These are phyloP conservation scores for Oidiodendron maius DNA, from an alignment of 495 filamentous ascomycete genomes.

Conservation along the genomic window DNA sequence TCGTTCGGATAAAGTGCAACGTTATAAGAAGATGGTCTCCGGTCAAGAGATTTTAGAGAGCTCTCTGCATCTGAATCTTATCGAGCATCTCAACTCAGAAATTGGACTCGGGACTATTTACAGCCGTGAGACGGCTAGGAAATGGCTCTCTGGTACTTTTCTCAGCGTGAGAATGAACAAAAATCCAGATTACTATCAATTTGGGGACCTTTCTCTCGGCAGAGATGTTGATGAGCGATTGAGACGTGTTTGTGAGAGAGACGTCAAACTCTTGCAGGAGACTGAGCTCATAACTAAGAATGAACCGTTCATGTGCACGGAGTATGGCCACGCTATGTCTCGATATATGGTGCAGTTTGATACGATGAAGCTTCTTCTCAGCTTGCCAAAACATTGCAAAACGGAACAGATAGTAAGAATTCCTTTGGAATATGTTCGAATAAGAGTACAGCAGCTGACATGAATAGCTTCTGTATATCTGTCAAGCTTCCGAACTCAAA, in stretches of 20 bases:
- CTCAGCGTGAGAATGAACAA: conserved; percentile 74
- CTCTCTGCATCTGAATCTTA: conserved; percentile 76
- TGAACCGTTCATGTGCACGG: conserved; percentile 56
- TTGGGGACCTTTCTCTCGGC: conserved; percentile 42
- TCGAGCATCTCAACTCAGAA: conserved; percentile 93
- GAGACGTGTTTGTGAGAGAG: conserved; percentile 74
- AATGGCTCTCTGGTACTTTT: conserved; percentile 85
- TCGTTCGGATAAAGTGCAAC: conserved; percentile 53
- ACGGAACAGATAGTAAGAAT: conserved; percentile 66
- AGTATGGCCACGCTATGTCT: conserved; percentile 87
- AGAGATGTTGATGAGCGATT: conserved; percentile 60
- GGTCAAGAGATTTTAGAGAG: conserved; percentile 85
- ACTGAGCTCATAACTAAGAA: conserved; percentile 46
- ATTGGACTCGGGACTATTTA: conserved; percentile 79
- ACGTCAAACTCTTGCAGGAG: conserved; percentile 64
- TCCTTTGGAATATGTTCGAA: conserved; percentile 2
- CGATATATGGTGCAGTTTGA: conserved; percentile 86
- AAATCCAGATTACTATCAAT: conserved; percentile 74
- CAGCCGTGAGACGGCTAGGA: conserved; percentile 62
- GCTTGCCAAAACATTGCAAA: conserved; percentile 51
- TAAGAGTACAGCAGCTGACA: conserved; percentile 27
- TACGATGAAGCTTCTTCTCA: conserved; percentile 76
- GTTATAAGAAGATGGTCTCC: conserved; percentile 79
- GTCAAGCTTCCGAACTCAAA: conserved; percentile 71
- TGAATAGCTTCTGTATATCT: conserved; percentile 54